These are phyloP conservation scores for Ophiocordyceps camponoti-rufipedis DNA, from an alignment of 2,329 filamentous ascomycete genomes.

Conservation along the genomic window DNA sequence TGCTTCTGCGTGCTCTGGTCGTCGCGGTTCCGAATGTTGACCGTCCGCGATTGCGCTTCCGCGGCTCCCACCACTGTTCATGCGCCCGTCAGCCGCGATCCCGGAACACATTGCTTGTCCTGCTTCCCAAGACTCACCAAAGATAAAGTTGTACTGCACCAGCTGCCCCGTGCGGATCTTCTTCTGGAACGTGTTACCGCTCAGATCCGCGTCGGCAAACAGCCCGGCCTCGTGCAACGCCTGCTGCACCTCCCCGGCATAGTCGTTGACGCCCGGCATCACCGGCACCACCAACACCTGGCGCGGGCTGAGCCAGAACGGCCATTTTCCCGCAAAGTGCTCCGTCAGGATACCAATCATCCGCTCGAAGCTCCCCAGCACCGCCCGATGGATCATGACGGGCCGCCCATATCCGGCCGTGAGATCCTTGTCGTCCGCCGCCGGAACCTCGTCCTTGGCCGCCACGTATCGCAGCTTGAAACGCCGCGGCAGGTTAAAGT, in stretches of 20 bases:
- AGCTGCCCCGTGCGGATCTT: slow-evolving; percentile 74
- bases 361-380: slow-evolving; percentile 69
- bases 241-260: slow-evolving; percentile 26
- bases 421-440: slow-evolving; percentile 26
- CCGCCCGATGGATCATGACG: slow-evolving; percentile 70
- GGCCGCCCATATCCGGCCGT: slow-evolving; percentile 44
- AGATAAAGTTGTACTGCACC: slow-evolving; percentile 70
- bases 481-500: slow-evolving; percentile 73
- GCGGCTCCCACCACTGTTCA: slow-evolving; percentile 38
- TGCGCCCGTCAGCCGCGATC: not conserved
- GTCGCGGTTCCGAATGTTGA: slow-evolving; percentile 47
- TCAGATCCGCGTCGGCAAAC: slow-evolving; percentile 39
- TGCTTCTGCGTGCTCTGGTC: slow-evolving; percentile 42
- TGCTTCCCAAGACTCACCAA: slow-evolving; percentile 29
- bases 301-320: slow-evolving; percentile 74
- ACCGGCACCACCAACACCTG: slow-evolving; percentile 61
- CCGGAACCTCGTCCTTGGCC: slow-evolving; percentile 29
- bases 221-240: slow-evolving; percentile 49
- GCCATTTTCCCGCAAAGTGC: slow-evolving; percentile 66
- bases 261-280: slow-evolving; percentile 33
- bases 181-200: slow-evolving; percentile 71
- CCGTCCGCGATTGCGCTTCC: slow-evolving; percentile 38
- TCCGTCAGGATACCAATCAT: slow-evolving; percentile 76
- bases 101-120: too few relatives aligned
- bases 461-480: slow-evolving; percentile 61